Base-by-base conservation (phyloP, 805 yeast genomes). In the Candida succiphila region DNA sequence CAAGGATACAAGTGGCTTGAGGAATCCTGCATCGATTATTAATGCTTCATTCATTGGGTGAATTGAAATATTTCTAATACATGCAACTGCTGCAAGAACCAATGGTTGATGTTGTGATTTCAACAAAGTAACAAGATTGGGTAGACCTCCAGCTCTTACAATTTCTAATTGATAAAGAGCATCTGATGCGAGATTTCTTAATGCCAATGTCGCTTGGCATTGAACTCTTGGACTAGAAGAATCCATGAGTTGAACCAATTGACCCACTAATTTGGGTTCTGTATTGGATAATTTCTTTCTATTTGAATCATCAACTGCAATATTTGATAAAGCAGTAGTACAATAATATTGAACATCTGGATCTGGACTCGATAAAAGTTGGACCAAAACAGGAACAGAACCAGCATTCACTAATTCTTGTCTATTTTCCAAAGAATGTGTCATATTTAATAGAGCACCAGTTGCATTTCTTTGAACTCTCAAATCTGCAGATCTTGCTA, bases 381-480 rank as follows among this genome's bases (percentile, higher is more conserved):
- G 78, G 12, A 92, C 97, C 36, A 92, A 67, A 6, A 92, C 95
- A 2, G 99, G 98, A 7, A 92, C 95, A 15, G 97, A 96, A 29
- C 97, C 98, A 2, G 98, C 96, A 56, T 85, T 86, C 24, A 92
- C 98, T 42, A 92, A 69, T 58, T 92, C 97, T 54, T 83, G 89
- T 60, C 99, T 78, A 58, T 92, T 92, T 60, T 88, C 97, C 42
- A 82, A 83, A 17, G 95, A 84, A 55, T 92, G 99, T 25, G 99
- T 92, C 99, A 92, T 92, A 61, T 92, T 92, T 44, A 92, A 70
- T 50, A 92, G 65, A 1, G 98, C 98, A 30, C 99, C 99, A 5
- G 99, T 92, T 27, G 98, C 97, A 50, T 92, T 92, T 61, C 99
- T 76, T 63, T 92, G 98, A 5, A 92, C 99, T 48, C 99, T 76